Evolutionary conservation across 1,284 basidiomycete genomes (phyloP), one percentile per base, ranked within the genome.

Genomic region (Vanrija sp.): DNA sequence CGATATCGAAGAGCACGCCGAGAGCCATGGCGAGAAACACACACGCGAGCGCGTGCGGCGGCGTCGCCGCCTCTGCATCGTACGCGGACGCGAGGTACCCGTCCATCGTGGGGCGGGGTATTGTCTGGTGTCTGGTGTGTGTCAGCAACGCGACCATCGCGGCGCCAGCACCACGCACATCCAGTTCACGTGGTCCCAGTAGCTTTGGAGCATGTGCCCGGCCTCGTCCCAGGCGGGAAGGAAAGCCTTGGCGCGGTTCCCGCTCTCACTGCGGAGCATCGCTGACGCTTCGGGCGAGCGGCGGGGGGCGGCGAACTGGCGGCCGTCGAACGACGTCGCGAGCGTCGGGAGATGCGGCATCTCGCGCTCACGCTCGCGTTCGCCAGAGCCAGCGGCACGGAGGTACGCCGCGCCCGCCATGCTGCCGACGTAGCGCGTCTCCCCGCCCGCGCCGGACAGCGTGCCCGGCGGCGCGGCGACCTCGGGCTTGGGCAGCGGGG

Each of bases 151-250:
- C 6, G 42, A 21, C 4, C 28, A 1, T 19, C 16, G n/a, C 42
- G 8, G 15, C 6, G 18, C 5, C 43, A 34, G 15, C 16, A 3
- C 16, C n/a, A 51, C 54, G 47, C 39, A 61, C 74, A 75, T 75
- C 74, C 74, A 76, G 54, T 71, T 71, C n/a, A 76, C 74, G 52
- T 77, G 72, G 49, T 74, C 69, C 71, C 72, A 76, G 50, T 75
- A 77, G 28, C 61, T 68, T 56, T 66, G 62, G 26, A 65, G 62
- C 51, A 74, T 52, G 14, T 44, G 52, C 47, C 61, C 57, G 3
- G 69, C 74, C 53, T 74, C 69, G 3, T 74, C 69, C 67, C 73
- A 76, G 29, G 69, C 65, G 1, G 75, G 75, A 21, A 77, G 54
- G 46, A 62, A 50, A 18, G 49, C 52, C 49, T 34, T 34, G 34